phyloP scores from a whole-genome alignment of 306 rosid genomes.

The Alnus glutinosa region DNA sequence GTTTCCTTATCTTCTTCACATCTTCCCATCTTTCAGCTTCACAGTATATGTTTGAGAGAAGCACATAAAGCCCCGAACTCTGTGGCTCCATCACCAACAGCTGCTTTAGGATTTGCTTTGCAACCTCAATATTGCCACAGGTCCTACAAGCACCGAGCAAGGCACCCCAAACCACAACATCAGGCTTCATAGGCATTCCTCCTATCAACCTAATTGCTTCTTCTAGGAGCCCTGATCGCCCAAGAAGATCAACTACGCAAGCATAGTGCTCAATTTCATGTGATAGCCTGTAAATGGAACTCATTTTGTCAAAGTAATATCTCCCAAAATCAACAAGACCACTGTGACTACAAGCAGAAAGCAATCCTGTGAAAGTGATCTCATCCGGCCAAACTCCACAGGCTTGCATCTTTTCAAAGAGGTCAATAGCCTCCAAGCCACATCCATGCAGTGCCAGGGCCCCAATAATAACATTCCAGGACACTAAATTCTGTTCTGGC shows the following conservation, averaged over 20 bases:
- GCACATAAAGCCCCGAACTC: slow-evolving; percentile 63
- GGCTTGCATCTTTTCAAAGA: slow-evolving; percentile 58
- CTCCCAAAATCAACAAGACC: slow-evolving; percentile 61
- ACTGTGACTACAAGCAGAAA: slow-evolving; percentile 74
- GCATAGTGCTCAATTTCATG: slow-evolving; percentile 70
- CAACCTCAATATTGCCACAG: slow-evolving; percentile 52
- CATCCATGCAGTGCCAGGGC: slow-evolving; percentile 73
- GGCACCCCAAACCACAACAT: slow-evolving; percentile 73
- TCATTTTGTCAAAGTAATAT: slow-evolving; percentile 56
- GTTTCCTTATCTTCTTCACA: slow-evolving; percentile 59
- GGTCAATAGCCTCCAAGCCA: slow-evolving; percentile 54
- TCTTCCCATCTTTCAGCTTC: slow-evolving; percentile 75
- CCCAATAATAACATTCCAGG: slow-evolving; percentile 61
- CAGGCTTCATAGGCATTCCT: slow-evolving; percentile 69
- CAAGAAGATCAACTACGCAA: slow-evolving; percentile 77
- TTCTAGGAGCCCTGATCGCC: slow-evolving; percentile 59
- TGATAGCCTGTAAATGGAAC: slow-evolving; percentile 35
- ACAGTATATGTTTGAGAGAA: slow-evolving; percentile 68
- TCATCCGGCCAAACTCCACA: slow-evolving; percentile 54
- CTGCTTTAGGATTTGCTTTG: slow-evolving; percentile 66
- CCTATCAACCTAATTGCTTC: slow-evolving; percentile 57
- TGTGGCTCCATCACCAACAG: slow-evolving; percentile 54
- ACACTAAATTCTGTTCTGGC: slow-evolving; percentile 58
- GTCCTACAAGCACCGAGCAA: slow-evolving; percentile 79
- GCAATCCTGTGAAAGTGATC: slow-evolving; percentile 72